Evolutionary conservation across 1,284 basidiomycete species (phyloP).

Genomic region (Apiotrichum laibachii): DNA sequence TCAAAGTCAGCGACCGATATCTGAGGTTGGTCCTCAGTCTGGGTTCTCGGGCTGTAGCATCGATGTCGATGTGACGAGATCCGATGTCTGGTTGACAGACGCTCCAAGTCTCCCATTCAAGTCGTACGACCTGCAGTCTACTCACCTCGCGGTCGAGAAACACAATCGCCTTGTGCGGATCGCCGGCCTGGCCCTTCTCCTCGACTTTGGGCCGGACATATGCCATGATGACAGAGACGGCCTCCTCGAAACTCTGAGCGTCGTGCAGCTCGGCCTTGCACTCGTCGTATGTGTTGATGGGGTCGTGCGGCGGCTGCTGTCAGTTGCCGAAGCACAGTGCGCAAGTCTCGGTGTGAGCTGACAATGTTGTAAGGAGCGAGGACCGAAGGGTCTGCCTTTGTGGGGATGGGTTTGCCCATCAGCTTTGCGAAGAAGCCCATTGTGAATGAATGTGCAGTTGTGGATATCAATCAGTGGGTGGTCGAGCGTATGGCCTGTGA

Average conservation of each 20-base stretch:
- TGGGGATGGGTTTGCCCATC: neutral
- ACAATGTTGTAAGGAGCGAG: neutral
- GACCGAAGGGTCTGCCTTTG: neutral
- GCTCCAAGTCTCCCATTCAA: too few relatives aligned
- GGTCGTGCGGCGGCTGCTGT: neutral
- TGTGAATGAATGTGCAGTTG: neutral
- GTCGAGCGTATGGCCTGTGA: too few relatives aligned
- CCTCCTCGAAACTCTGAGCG: neutral
- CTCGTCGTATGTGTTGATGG: neutral
- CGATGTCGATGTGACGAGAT: too few relatives aligned
- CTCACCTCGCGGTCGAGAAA: neutral
- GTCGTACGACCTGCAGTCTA: too few relatives aligned
- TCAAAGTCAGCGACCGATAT: too few relatives aligned
- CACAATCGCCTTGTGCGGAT: neutral
- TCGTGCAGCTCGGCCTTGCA: neutral
- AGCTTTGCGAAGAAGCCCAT: neutral
- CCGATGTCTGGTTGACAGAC: too few relatives aligned
- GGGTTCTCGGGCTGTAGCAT: neutral
- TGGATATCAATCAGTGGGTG: neutral
- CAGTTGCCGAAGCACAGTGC: neutral
- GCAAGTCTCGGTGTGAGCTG: neutral
- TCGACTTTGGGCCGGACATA: neutral
- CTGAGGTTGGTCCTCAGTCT: neutral
- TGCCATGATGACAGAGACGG: neutral
- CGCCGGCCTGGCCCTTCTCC: neutral